Evolutionary conservation across 2,329 filamentous ascomycete species (phyloP).

Genomic region (Hymenoscyphus fructigenus): DNA sequence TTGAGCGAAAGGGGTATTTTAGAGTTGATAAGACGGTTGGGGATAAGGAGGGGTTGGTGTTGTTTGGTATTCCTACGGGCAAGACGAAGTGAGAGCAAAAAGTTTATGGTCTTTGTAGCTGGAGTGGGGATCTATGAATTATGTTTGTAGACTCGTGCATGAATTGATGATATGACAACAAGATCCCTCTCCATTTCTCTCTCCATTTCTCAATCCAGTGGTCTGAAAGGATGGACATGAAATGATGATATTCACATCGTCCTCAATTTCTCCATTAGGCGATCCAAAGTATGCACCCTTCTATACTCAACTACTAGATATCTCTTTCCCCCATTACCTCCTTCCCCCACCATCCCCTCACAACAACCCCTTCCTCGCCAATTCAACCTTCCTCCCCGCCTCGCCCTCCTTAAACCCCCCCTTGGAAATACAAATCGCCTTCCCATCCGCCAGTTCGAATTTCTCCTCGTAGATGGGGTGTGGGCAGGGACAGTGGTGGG

Average conservation of each 20-base stretch:
- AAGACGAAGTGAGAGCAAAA: slow-evolving; percentile 43
- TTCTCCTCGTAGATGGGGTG: slow-evolving; percentile 78
- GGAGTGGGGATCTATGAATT: background rate
- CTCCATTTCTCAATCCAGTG: background rate
- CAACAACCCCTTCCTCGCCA: slow-evolving; percentile 75
- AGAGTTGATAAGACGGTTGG: slow-evolving; percentile 68
- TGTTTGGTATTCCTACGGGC: slow-evolving; percentile 71
- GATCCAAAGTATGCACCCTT: background rate
- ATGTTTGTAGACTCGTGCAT: slow-evolving; percentile 5
- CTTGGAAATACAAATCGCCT: slow-evolving; percentile 71
- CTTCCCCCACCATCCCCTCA: slow-evolving; percentile 38
- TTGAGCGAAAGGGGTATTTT: slow-evolving; percentile 92
- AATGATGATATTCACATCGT: background rate
- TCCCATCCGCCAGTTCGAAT: slow-evolving; percentile 70
- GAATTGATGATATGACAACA: slow-evolving; percentile 14
- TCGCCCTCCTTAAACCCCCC: slow-evolving; percentile 73
- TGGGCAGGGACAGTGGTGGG: slow-evolving; percentile 93
- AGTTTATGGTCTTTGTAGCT: slow-evolving; percentile 4
- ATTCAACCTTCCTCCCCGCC: slow-evolving; percentile 71
- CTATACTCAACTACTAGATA: background rate
- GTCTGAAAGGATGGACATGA: background rate
- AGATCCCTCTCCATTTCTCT: background rate
- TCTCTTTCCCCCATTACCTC: background rate
- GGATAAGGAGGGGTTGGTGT: slow-evolving; percentile 59
- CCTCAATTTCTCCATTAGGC: background rate